These are phyloP conservation scores for Lathyrus sativus DNA, from an alignment of 306 rosid species.

Conservation along the genomic window DNA sequence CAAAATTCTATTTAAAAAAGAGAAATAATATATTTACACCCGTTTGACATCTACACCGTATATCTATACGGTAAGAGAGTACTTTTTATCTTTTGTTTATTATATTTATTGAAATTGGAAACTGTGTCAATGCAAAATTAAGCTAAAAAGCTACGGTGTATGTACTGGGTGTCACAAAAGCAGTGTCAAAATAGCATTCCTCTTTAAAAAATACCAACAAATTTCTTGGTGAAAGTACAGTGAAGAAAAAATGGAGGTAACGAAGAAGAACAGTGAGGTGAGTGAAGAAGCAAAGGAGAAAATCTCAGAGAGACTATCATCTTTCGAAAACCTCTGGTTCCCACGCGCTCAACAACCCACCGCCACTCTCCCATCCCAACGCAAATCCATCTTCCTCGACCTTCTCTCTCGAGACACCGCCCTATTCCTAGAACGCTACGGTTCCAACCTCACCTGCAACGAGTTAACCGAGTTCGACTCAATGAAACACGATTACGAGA, in stretches of 20 bases:
- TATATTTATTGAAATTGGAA: no score
- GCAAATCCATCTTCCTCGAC: conserved; percentile 73
- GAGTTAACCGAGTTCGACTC: conserved; percentile 74
- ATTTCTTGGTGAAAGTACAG: neutral
- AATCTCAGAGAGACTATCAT: conserved; percentile 74
- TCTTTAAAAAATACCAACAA: no score
- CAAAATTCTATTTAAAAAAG: no score
- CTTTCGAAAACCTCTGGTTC: conserved; percentile 75
- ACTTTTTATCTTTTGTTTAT: no score
- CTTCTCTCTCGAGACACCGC: conserved; percentile 78
- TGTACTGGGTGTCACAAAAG: no score
- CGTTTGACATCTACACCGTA: no score
- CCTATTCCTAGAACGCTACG: conserved; percentile 87
- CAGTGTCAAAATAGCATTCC: no score
- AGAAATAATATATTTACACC: no score
- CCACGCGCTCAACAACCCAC: conserved; percentile 71
- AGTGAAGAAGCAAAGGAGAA: conserved; percentile 59
- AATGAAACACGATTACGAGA: conserved; percentile 68
- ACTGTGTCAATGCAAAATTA: no score
- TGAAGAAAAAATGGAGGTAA: neutral
- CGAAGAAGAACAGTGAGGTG: conserved; percentile 20
- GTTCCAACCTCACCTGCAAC: conserved; percentile 58
- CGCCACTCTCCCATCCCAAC: conserved; percentile 60
- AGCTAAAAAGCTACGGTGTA: no score
- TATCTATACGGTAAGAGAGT: no score